Percentiles rank a stretch among this genome's conserved stretches.
phyloP scores from a whole-genome alignment of 2,329 filamentous ascomycete genomes.

The Aspergillus sp. region DNA sequence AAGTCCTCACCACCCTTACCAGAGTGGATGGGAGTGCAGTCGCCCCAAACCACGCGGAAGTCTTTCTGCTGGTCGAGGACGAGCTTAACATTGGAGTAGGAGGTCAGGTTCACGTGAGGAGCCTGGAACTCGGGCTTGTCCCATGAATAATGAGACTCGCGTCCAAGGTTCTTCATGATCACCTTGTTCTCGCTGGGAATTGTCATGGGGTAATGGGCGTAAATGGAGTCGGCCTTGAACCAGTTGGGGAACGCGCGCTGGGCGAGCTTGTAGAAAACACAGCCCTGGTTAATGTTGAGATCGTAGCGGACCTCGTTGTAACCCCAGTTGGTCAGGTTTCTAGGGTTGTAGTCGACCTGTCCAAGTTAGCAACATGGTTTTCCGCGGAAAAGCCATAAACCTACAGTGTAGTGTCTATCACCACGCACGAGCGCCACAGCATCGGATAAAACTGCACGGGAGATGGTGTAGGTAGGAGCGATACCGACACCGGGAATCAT shows the following conservation, averaged over 20 bases:
- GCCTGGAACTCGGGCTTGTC: constrained; percentile 57
- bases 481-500: constrained; percentile 75
- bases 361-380: constrained; percentile 23
- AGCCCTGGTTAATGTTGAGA: constrained; percentile 72
- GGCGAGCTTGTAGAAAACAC: constrained; percentile 82
- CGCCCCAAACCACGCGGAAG: constrained; percentile 67
- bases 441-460: constrained; percentile 73
- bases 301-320: constrained; percentile 74
- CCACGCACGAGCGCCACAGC: constrained; percentile 76
- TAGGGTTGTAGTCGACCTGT: constrained; percentile 67
- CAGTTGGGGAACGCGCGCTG: constrained; percentile 76
- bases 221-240: constrained; percentile 75
- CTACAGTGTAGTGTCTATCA: constrained; percentile 71
- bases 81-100: constrained; percentile 61
- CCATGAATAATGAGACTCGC: constrained; percentile 69
- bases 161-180: constrained; percentile 67
- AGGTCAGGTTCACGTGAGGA: constrained; percentile 57
- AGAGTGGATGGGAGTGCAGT: constrained; percentile 64
- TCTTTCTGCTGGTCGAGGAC: constrained; percentile 61
- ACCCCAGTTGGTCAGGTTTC: constrained; percentile 80
- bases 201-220: constrained; percentile 73
- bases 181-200: constrained; percentile 70
- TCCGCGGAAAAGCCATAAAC: background rate
- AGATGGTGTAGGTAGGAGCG: constrained; percentile 73
- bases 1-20: constrained; percentile 57